Percentiles rank a stretch among this genome's conserved stretches.
Conservation (phyloP, 192 early-diverging fungal species). For the Pilaira anomala region DNA sequence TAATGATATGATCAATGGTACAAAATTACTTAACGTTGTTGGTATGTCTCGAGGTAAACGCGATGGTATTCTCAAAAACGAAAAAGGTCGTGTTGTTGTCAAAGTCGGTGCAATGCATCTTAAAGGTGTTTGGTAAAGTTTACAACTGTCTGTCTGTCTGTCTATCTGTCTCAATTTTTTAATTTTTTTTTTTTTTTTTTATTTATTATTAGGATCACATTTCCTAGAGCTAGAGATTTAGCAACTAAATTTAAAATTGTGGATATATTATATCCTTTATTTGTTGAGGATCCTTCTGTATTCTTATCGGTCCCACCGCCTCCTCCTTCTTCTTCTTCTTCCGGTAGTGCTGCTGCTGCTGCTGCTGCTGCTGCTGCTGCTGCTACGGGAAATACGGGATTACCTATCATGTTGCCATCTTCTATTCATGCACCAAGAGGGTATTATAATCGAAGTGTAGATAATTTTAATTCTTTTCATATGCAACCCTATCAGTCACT, state of each 20-base stretch:
- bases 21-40: conserved; percentile 79
- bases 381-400: neutral
- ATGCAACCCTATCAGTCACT: conserved; percentile 19
- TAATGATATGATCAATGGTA: conserved; percentile 82
- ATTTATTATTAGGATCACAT: conserved; percentile 49
- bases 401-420: neutral
- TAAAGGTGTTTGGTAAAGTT: conserved; percentile 75
- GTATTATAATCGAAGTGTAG: neutral
- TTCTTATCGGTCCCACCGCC: conserved; percentile 45
- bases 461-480: neutral
- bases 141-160: conserved; percentile 1
- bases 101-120: conserved; percentile 84
- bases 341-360: no score
- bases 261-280: conserved; percentile 68
- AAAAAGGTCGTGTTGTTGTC: conserved; percentile 78
- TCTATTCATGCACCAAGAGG: neutral
- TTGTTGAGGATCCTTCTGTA: conserved; percentile 68
- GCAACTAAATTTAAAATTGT: conserved; percentile 68
- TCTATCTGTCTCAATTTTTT: no score
- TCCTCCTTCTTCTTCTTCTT: no score
- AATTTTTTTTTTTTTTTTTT: neutral
- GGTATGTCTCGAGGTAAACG: conserved; percentile 84
- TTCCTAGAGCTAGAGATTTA: conserved; percentile 58
- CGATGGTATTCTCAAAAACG: conserved; percentile 81
- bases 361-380: no score